These are phyloP conservation scores for Diaporthe destruens DNA, from an alignment of 2,329 filamentous ascomycete species.

Conservation along the genomic window DNA sequence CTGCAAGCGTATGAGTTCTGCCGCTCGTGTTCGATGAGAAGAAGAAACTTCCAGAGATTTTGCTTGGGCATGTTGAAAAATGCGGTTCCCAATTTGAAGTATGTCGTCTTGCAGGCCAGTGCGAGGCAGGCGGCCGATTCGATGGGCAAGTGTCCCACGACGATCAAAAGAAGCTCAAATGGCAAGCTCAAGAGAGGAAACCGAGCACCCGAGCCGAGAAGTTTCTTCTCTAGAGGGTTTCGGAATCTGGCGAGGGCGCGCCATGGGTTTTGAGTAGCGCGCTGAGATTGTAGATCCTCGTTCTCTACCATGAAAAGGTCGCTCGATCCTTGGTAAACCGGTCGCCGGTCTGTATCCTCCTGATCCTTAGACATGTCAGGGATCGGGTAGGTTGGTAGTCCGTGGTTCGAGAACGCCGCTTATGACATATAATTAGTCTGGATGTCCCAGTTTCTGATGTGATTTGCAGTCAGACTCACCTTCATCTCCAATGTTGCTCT, in stretches of 20 bases:
- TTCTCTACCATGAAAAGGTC: not conserved
- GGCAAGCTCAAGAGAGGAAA: not conserved
- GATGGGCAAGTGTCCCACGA: not conserved
- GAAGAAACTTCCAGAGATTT: not conserved
- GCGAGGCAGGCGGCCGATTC: slow-evolving; percentile 16
- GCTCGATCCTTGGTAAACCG: not conserved
- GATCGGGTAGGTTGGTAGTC: not conserved
- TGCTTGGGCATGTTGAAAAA: not conserved
- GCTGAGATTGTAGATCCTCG: not conserved
- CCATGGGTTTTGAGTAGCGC: not conserved
- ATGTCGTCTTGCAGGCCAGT: not conserved
- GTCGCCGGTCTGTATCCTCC: not conserved
- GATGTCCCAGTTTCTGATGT: no score
- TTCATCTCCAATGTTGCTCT: not conserved
- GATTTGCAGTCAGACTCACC: not conserved
- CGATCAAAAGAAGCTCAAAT: not conserved
- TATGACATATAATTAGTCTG: no score
- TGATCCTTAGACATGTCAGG: not conserved
- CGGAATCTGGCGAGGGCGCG: not conserved
- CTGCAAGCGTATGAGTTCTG: slow-evolving; percentile 7
- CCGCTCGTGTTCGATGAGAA: not conserved
- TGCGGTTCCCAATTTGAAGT: not conserved
- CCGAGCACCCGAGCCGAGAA: fast-evolving
- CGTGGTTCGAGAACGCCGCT: no score
- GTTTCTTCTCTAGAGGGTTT: not conserved